Conservation (phyloP, 75 land plant genomes). For the Adiantum capillusveneris region DNA sequence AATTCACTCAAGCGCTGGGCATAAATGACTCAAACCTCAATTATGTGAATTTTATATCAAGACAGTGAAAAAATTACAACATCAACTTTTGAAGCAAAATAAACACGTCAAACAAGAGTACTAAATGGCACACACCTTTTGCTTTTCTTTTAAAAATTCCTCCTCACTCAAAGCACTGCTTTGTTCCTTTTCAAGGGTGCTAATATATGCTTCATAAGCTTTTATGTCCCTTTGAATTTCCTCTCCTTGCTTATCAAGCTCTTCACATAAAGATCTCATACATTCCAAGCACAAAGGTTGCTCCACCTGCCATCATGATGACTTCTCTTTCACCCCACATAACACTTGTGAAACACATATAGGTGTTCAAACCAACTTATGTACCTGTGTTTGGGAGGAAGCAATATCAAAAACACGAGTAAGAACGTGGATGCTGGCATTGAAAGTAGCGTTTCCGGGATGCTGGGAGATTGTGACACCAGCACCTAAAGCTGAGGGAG, state of each 20-base stretch:
- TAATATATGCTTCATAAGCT: constrained; percentile 87
- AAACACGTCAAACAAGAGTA: too few species aligned
- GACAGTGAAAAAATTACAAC: too few species aligned
- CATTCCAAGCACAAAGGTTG: constrained; percentile 98
- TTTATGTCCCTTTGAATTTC: constrained; percentile 82
- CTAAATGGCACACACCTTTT: too few species aligned
- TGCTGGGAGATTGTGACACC: constrained; percentile 3
- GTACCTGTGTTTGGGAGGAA: constrained; percentile 83
- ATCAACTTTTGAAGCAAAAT: too few species aligned
- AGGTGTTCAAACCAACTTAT: too few species aligned
- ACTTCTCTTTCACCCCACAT: neutral
- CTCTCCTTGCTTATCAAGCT: constrained; percentile 89
- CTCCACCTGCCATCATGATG: constrained; percentile 55
- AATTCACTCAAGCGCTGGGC: too few species aligned
- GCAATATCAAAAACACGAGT: constrained; percentile 92
- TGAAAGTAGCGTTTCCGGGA: constrained; percentile 52
- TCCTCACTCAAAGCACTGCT: constrained; percentile 64
- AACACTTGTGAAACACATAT: too few species aligned
- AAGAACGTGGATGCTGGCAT: constrained; percentile 72
- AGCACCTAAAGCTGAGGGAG: too few species aligned
- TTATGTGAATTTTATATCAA: too few species aligned
- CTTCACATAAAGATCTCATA: constrained; percentile 82
- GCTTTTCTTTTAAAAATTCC: constrained; percentile 79
- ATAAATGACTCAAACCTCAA: too few species aligned
- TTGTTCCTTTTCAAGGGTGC: constrained; percentile 57